phyloP scores from a whole-genome alignment of 1,139 yeast genomes.

The Candida sanyaensis region DNA sequence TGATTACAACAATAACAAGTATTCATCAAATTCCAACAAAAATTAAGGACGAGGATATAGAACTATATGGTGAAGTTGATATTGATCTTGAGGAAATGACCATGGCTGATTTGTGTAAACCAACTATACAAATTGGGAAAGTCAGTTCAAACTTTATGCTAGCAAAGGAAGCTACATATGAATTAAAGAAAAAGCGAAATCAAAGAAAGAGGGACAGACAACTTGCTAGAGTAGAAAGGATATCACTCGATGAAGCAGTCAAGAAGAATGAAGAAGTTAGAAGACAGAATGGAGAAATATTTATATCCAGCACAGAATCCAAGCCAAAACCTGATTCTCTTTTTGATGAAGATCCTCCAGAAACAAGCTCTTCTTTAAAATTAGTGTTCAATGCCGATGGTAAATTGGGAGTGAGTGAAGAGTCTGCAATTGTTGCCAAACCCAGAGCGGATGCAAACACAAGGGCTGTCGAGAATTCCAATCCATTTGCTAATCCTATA shows the following conservation, averaged over 20 bases:
- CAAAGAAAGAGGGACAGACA: constrained; percentile 42
- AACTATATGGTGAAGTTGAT: constrained; percentile 41
- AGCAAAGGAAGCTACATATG: constrained; percentile 58
- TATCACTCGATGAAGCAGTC: constrained; percentile 32
- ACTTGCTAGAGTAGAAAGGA: constrained; percentile 27
- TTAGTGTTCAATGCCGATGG: constrained; percentile 61
- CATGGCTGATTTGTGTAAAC: constrained; percentile 82
- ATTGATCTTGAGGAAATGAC: constrained; percentile 65
- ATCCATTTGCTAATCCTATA: constrained; percentile 74
- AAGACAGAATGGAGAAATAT: constrained; percentile 15
- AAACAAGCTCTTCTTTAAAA: constrained; percentile 36
- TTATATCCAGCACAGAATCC: constrained; percentile 4
- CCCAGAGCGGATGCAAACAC: constrained; percentile 27
- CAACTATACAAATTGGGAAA: constrained; percentile 76
- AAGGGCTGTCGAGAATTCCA: constrained; percentile 55
- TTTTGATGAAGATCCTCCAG: constrained; percentile 17
- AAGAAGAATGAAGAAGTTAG: constrained; percentile 31
- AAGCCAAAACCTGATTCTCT: constrained; percentile 5
- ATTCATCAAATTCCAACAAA: constrained; percentile 46
- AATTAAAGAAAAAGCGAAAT: constrained; percentile 23
- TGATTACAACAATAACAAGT: constrained; percentile 34
- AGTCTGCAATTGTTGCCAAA: constrained; percentile 39
- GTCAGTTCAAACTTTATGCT: constrained; percentile 63
- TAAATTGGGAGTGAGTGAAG: constrained; percentile 61
- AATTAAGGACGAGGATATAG: constrained; percentile 43